Evolutionary conservation across 805 yeast species (phyloP).

Genomic region (Wickerhamiella azyma): DNA sequence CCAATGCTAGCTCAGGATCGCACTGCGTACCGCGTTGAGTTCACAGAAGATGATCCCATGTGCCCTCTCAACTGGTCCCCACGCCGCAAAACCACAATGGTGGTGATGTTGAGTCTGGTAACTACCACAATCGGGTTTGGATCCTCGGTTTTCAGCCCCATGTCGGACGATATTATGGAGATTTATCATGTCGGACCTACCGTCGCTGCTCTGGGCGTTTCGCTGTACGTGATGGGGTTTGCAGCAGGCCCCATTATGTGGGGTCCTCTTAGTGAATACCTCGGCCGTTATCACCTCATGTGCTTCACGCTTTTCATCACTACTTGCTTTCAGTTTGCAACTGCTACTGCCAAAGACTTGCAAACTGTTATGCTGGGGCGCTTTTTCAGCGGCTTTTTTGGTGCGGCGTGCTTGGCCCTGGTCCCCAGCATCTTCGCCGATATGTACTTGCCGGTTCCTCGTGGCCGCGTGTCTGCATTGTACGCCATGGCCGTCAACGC

Average conservation of each 20-base stretch:
- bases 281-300: slow-evolving; percentile 38
- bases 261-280: slow-evolving; percentile 46
- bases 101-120: slow-evolving; percentile 11
- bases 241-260: slow-evolving; percentile 55
- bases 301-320: slow-evolving; percentile 38
- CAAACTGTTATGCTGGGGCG: slow-evolving; percentile 64
- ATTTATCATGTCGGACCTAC: slow-evolving; percentile 19
- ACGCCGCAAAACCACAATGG: background rate
- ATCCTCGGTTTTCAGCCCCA: slow-evolving; percentile 17
- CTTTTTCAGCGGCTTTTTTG: slow-evolving; percentile 62
- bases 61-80: slow-evolving; percentile 33
- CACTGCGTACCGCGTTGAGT: slow-evolving; percentile 10
- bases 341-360: slow-evolving; percentile 55
- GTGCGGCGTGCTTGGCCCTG: slow-evolving; percentile 70
- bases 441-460: slow-evolving; percentile 43
- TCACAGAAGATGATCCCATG: slow-evolving; percentile 10
- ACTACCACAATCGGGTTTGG: slow-evolving; percentile 7
- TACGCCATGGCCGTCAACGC: slow-evolving; percentile 54
- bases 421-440: slow-evolving; percentile 76
- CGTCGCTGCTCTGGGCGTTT: slow-evolving; percentile 38
- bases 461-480: slow-evolving; percentile 60
- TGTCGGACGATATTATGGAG: slow-evolving; percentile 30
- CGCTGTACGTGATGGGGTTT: slow-evolving; percentile 51
- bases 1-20: slow-evolving; percentile 1
- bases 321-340: slow-evolving; percentile 47